These are phyloP conservation scores for Sextonia rubra DNA, from an alignment of 164 flowering plant species.

Conservation along the genomic window DNA sequence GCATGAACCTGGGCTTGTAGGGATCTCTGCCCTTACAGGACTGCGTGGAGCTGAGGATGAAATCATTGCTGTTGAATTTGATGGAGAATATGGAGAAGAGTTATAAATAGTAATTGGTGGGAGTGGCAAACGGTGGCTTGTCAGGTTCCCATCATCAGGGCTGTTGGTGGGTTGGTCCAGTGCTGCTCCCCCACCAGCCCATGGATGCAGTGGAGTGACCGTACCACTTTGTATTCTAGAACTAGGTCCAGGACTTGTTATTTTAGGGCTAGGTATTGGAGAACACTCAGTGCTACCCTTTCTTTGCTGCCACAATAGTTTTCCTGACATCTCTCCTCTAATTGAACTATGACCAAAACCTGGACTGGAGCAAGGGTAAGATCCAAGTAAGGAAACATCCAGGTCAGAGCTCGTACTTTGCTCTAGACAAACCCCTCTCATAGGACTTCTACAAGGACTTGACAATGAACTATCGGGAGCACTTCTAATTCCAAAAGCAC, in stretches of 20 bases:
- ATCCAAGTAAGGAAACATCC: conserved; percentile 61
- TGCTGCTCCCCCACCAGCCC: conserved; percentile 59
- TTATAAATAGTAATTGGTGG: conserved; percentile 59
- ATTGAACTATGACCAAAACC: conserved; percentile 59
- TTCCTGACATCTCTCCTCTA: conserved; percentile 43
- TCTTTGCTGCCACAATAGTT: conserved; percentile 40
- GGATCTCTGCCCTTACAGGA: conserved; percentile 79
- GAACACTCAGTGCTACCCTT: conserved; percentile 54
- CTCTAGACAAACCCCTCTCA: conserved; percentile 57
- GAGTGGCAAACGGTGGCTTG: conserved; percentile 81
- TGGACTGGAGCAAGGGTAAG: conserved; percentile 90
- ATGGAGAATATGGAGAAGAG: conserved; percentile 59
- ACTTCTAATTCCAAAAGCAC: conserved; percentile 58
- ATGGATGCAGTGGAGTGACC: conserved; percentile 87
- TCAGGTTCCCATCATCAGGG: conserved; percentile 79
- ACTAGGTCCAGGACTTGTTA: conserved; percentile 66
- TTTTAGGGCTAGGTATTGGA: conserved; percentile 56
- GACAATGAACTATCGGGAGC: conserved; percentile 95
- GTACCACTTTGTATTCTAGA: conserved; percentile 74
- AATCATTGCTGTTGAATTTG: conserved; percentile 56
- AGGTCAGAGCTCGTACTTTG: conserved; percentile 51
- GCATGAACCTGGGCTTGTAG: conserved; percentile 80
- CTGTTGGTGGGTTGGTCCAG: conserved; percentile 51
- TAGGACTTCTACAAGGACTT: conserved; percentile 92
- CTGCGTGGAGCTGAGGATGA: conserved; percentile 86